These are phyloP conservation scores for Cronartium quercuum DNA, from an alignment of 1,284 basidiomycete genomes.

Conservation along the genomic window DNA sequence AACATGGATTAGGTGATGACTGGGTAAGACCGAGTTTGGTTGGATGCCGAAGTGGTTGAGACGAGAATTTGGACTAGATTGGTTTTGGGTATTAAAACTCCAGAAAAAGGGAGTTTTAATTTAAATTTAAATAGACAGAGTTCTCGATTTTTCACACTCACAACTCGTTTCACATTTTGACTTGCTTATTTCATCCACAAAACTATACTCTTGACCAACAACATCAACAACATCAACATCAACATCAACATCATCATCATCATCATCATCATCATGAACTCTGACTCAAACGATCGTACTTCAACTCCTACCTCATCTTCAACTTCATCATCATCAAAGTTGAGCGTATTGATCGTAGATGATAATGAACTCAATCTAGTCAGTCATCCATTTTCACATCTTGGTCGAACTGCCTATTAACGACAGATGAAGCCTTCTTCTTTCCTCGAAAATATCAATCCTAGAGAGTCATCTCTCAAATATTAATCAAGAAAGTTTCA, in stretches of 20 bases:
- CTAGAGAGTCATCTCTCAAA: conserved; percentile 17
- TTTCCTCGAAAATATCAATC: not conserved
- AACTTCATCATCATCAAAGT: not conserved
- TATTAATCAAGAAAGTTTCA: conserved; percentile 12
- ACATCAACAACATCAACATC: not conserved
- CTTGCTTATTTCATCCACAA: too few relatives aligned
- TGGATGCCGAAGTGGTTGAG: too few relatives aligned
- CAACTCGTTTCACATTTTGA: too few relatives aligned
- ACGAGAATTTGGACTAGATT: too few relatives aligned
- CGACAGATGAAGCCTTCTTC: not conserved
- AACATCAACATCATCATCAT: not conserved
- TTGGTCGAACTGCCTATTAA: not conserved
- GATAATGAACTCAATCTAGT: conserved; percentile 27
- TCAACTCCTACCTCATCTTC: not conserved
- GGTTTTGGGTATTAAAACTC: too few relatives aligned
- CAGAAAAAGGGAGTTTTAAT: too few relatives aligned
- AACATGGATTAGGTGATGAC: too few relatives aligned
- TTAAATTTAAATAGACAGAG: too few relatives aligned
- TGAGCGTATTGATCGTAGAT: conserved; percentile 19
- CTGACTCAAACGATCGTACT: too few relatives aligned
- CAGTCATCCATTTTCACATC: not conserved
- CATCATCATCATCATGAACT: too few relatives aligned
- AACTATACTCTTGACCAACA: conserved; percentile 8
- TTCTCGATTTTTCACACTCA: too few relatives aligned
- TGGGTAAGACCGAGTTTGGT: too few relatives aligned